Evolutionary conservation across 768 basidiomycete species (phyloP), one percentile per base, ranked within the genome.

Genomic region (Leucocoprinus leucothites): DNA sequence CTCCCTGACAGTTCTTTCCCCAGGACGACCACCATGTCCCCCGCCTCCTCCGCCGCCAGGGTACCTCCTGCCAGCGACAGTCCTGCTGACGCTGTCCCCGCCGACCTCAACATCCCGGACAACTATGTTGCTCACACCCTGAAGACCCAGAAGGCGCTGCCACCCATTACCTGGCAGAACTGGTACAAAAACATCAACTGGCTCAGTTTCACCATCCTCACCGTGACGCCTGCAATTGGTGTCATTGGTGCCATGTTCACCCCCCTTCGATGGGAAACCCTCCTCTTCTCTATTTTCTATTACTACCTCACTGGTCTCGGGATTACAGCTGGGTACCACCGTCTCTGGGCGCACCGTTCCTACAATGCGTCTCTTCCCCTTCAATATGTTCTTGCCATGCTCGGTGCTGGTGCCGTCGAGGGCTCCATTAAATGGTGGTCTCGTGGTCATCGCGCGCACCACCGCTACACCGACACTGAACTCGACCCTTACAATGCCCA

Each of bases 381-480:
- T 11, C 87, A 98, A 68, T 97, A 93, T 66, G 73, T 82, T 60
- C 83, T 98, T 46, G 91, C 94, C 24, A 64, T 89, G 19, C 80
- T 85, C 9, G 97, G 96, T 48, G 87, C 93, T 1, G 96, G 97
- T 46, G 95, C 96, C 3, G 89, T 96, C 46, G 84, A 99, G 67
- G 96, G 96, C 8, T 97, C 95, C 19, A 96, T 99, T 75, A 90
- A 92, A 69, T 98, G 97, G 97, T 98, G 97, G 97, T 88, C 89
- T 19, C 84, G 97, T 50, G 95, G 95, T 47, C 97, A 99, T 77
- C 91, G 96, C 57, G 96, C 96, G 2, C 95, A 97, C 70, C 95
- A 97, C 67, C 84, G 94, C 41, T 96, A 97, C 76, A 98, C 94
- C 62, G 94, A 96, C 72, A 98, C 94, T 64, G 91, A 94, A 52